Base-by-base conservation (phyloP, 169 alveolate genomes). In the Plasmodium falciparum region DNA sequence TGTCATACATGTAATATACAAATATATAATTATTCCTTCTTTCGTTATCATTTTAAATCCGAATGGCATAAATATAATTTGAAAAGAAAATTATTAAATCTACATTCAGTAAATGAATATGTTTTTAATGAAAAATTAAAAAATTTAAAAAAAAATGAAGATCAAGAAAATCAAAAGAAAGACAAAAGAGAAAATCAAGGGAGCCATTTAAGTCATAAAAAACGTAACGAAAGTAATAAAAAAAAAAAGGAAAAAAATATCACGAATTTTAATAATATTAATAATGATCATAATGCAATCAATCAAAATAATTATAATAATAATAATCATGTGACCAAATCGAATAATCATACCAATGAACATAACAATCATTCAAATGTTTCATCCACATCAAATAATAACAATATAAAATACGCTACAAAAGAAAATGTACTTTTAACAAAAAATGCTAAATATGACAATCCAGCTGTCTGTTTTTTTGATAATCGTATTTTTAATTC, bases 41-140 rank as follows among this genome's bases (percentile, higher is more conserved):
- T 89, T 58, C 93, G 93, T 61, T 73, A 80, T 66, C 97, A 95
- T 62, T 95, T 92, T 49, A 95, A 95, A 75, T 89, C 97, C 4
- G 97, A 95, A 59, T 95, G 97, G 97, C 97, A 95, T 70, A 90
- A 88, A 13, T 95, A 95, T 76, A 95, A 95, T 88, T 88, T 94
- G 62, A 95, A 95, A 74, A 91, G 97, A 65, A 95, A 95, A 93
- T 85, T 92, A 58, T 73, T 88, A 17, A 88, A 88, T 49, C 56
- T 88, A 49, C 88, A 59, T 59, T 90, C 91, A 15, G 90, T 92
- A 7, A 70, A 85, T 15, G 95, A 92, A n/a, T 26, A 33, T 54
- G 69, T 88, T 43, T 92, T 92, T 73, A 76, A 70, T 62, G 85
- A 93, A 63, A 92, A 92, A 56, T 65, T 92, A 12, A 88, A 66